A percentile compares a stretch with the other conserved stretches of the same genome.
These are phyloP conservation scores for Rachicladosporium sp. DNA, from an alignment of 2,329 filamentous ascomycete genomes.

Conservation along the genomic window DNA sequence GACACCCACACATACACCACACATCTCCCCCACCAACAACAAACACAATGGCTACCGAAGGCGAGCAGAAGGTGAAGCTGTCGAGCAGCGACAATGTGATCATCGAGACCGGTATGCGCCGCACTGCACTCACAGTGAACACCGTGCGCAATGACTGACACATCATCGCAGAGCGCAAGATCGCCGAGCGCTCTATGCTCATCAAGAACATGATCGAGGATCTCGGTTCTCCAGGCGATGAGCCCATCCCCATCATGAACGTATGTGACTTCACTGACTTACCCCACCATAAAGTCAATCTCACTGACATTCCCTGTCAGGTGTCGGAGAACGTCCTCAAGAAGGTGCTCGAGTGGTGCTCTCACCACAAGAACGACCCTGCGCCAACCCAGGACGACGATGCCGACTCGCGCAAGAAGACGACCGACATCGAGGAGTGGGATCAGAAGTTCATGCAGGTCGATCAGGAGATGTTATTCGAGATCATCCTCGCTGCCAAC, in stretches of 20 bases:
- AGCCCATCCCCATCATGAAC: conserved; percentile 81
- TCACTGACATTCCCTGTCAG: conserved; percentile 24
- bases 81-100: conserved; percentile 35
- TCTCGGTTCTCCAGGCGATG: conserved; percentile 51
- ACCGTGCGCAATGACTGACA: conserved; percentile 6
- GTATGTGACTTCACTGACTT: conserved; percentile 21
- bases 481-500: conserved; percentile 96
- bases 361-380: conserved; percentile 85
- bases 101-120: conserved; percentile 28
- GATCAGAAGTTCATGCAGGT: conserved; percentile 99
- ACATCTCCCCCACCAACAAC: conserved; percentile 7
- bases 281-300: conserved; percentile 1
- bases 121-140: background rate
- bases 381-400: conserved; percentile 75
- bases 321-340: conserved; percentile 87
- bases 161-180: conserved; percentile 49
- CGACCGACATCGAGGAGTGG: conserved; percentile 98
- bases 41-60: conserved; percentile 20
- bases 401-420: conserved; percentile 90
- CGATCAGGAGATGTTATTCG: conserved; percentile 98
- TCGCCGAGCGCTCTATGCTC: conserved; percentile 82
- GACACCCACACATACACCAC: background rate
- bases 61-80: conserved; percentile 28
- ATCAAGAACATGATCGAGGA: conserved; percentile 99
- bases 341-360: conserved; percentile 98